A percentile compares a stretch with the other conserved stretches of the same genome.
phyloP scores from a whole-genome alignment of 805 yeast species.

The Maudiozyma serrabonitensis region DNA sequence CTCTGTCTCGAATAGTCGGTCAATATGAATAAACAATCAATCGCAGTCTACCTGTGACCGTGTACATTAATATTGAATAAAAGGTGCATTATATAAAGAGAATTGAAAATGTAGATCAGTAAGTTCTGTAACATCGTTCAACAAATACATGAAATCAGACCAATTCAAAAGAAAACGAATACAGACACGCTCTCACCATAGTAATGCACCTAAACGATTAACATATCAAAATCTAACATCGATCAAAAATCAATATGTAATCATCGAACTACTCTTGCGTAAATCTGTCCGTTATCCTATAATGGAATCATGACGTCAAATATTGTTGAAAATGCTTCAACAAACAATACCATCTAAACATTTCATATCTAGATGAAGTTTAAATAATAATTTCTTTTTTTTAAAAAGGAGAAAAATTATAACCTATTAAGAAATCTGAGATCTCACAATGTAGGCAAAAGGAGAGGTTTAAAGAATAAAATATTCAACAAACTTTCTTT shows the following conservation, averaged over 20 bases:
- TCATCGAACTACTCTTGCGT: constrained; percentile 1
- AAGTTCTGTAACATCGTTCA: constrained; percentile 1
- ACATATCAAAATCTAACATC: background rate
- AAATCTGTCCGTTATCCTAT: background rate
- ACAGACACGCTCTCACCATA: constrained; percentile 1
- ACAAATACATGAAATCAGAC: background rate
- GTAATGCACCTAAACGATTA: background rate
- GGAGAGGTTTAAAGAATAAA: background rate
- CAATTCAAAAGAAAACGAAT: constrained; percentile 1
- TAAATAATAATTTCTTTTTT: too few relatives aligned
- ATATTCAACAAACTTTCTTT: constrained; percentile 8
- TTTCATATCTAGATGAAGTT: too few relatives aligned
- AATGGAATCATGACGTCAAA: background rate
- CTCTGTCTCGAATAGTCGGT: background rate
- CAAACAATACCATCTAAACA: constrained; percentile 1
- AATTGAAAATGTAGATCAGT: background rate
- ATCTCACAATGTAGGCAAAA: background rate
- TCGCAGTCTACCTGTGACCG: background rate
- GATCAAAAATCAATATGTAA: background rate
- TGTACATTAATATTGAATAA: background rate
- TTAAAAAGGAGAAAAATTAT: background rate
- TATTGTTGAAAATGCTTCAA: constrained; percentile 1
- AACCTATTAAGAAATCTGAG: background rate
- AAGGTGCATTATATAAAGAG: constrained; percentile 1
- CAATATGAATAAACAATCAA: too few relatives aligned